Conservation (phyloP, 2,329 filamentous ascomycete genomes). For the Fusarium illudens region DNA sequence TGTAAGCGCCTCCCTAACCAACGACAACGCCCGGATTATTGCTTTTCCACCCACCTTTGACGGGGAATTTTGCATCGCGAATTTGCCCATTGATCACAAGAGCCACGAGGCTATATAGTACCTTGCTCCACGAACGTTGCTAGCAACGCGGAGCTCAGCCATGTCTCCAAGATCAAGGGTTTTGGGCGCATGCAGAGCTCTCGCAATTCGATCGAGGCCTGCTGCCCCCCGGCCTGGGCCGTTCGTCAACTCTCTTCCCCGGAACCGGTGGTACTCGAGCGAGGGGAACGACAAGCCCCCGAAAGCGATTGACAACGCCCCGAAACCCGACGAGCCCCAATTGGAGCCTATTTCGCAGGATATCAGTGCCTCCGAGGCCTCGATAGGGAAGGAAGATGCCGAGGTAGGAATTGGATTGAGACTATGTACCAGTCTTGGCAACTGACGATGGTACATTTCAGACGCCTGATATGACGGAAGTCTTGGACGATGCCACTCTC, state of each 20-base stretch:
- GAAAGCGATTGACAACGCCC: constrained; percentile 34
- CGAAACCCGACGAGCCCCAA: constrained; percentile 14
- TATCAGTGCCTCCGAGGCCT: neutral
- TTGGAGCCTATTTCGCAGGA: constrained; percentile 7
- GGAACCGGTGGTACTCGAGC: constrained; percentile 45
- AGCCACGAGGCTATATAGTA: constrained; percentile 35
- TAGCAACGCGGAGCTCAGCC: constrained; percentile 42
- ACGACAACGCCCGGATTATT: constrained; percentile 25
- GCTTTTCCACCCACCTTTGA: constrained; percentile 25
- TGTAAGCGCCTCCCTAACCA: constrained; percentile 33
- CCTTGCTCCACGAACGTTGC: constrained; percentile 39
- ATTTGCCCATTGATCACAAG: constrained; percentile 36
- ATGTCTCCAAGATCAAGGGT: constrained; percentile 48
- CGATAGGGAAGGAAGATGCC: constrained; percentile 11
- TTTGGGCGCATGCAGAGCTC: constrained; percentile 48
- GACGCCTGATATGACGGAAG: constrained; percentile 18
- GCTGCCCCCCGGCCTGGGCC: constrained; percentile 35
- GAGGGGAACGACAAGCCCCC: constrained; percentile 43
- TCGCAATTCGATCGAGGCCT: constrained; percentile 44
- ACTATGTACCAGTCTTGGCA: constrained; percentile 10
- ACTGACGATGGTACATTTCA: constrained; percentile 30
- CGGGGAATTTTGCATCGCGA: constrained; percentile 41
- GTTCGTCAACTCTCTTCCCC: constrained; percentile 35
- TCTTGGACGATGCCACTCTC: constrained; percentile 49
- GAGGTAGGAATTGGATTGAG: constrained; percentile 38